Evolutionary conservation across 306 rosid genomes (phyloP).

Genomic region (Begonia fuchsioides): DNA sequence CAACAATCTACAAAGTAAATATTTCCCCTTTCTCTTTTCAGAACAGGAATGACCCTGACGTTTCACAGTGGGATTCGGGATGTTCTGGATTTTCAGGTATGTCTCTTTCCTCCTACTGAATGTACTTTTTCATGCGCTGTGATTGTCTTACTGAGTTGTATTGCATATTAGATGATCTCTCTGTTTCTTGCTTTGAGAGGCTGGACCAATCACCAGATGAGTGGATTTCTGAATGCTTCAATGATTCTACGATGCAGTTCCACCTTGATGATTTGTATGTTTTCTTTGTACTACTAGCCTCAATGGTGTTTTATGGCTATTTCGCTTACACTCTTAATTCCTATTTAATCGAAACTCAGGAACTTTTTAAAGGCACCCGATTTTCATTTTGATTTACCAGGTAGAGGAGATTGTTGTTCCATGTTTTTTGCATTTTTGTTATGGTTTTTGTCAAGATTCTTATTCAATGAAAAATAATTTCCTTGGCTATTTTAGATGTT

Average conservation of each 20-base stretch:
- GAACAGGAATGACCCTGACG: conserved; percentile 38
- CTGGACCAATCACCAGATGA: conserved; percentile 45
- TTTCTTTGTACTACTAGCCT: conserved; percentile 13
- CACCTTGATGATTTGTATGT: conserved; percentile 57
- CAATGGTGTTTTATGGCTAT: conserved; percentile 3
- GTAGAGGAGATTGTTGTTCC: conserved; percentile 22
- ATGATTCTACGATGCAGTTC: conserved; percentile 45
- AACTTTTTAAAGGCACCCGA: conserved; percentile 32
- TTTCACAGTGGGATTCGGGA: conserved; percentile 33
- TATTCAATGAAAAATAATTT: neutral
- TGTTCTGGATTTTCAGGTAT: conserved; percentile 42
- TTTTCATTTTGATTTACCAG: conserved; percentile 44
- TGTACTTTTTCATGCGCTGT: conserved; percentile 2
- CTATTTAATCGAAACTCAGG: conserved; percentile 33
- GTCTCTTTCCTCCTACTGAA: conserved; percentile 9
- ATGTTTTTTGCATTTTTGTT: neutral
- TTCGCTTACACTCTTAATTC: conserved; percentile 12
- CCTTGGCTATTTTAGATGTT: conserved; percentile 20
- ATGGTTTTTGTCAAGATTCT: neutral
- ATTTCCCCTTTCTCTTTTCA: conserved; percentile 20
- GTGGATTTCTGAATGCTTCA: conserved; percentile 74
- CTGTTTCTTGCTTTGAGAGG: conserved; percentile 36
- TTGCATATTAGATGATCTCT: conserved; percentile 31
- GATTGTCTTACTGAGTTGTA: conserved; percentile 8
- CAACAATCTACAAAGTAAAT: too few relatives aligned